Base-by-base conservation (phyloP, 352 stramenopile genomes). In the Phytophthora pisi region DNA sequence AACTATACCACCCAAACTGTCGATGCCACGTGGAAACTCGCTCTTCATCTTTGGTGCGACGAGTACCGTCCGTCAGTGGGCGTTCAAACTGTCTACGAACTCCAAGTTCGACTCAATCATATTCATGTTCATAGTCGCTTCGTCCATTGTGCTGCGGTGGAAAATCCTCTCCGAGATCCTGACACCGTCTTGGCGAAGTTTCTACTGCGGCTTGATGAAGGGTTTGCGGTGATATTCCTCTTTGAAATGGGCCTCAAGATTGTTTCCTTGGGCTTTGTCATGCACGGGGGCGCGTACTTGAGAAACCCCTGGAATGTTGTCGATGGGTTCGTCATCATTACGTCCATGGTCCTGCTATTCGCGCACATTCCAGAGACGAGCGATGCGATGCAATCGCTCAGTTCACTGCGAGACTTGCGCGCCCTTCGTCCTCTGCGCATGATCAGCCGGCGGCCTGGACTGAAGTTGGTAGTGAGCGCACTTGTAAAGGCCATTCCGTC, bases 391-490 rank as follows among this genome's bases (percentile, higher is more conserved):
- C 86, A 90, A 36, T 86, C 81, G 7, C 73, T 97, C 9, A 78
- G 80, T 7, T 88, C 86, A n/a, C 70, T 98, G 2, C 82, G 92
- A 36, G 78, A 79, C 0, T 65, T 98, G 38, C 77, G 92, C 8
- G 92, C 89, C 1, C 87, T 98, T 31, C 78, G 92, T 0, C 92
- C 92, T 0, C 78, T 98, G 30, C 83, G 92, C 2, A 90, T 98
- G 70, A 94, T 98, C 63, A 92, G 84, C 36, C 76, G 89, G 0
- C 72, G 79, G 0, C 89, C 89, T 0, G 89, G 89, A 0, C 70
- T 98, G 1, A 91, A 90, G 45, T 68, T 98, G 8, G 90, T 98
- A 0, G 90, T 98, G 3, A 96, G 96, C 18, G 77, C 90, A 2
- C 72, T 98, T 2, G 78, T 98, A 23, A 73, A 89, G 34, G 82